Evolutionary conservation across 2,329 filamentous ascomycete genomes (phyloP).

Genomic region (Plectosphaerella plurivora): DNA sequence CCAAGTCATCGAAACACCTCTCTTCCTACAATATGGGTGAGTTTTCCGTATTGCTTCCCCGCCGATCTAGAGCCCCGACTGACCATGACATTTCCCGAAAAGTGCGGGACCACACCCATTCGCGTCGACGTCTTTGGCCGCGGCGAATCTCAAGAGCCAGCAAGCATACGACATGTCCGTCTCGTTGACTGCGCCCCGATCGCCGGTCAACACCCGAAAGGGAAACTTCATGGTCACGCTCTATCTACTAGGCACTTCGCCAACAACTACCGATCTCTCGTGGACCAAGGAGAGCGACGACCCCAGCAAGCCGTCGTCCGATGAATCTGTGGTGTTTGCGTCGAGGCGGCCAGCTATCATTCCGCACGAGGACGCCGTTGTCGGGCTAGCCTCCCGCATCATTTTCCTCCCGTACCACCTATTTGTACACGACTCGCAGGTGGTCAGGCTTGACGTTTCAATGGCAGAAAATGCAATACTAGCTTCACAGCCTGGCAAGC

Average conservation of each 20-base stretch:
- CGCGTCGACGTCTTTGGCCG: constrained; percentile 41
- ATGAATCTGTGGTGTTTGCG: constrained; percentile 46
- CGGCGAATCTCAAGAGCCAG: constrained; percentile 54
- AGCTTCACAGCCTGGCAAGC: constrained; percentile 20
- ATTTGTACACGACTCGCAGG: constrained; percentile 60
- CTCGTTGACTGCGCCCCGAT: constrained; percentile 71
- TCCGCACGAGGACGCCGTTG: constrained; percentile 70
- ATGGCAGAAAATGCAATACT: constrained; percentile 76
- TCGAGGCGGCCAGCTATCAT: constrained; percentile 74
- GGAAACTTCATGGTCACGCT: constrained; percentile 96
- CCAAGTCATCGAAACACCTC: constrained; percentile 44
- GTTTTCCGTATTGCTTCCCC: constrained; percentile 11
- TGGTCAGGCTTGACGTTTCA: constrained; percentile 56
- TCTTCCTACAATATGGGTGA: constrained; percentile 57
- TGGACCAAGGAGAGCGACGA: neutral
- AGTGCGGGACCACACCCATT: constrained; percentile 50
- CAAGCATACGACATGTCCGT: constrained; percentile 86
- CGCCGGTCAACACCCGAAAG: constrained; percentile 65
- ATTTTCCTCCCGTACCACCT: constrained; percentile 66
- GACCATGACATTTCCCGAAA: neutral
- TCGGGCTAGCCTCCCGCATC: constrained; percentile 57
- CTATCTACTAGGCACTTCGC: constrained; percentile 52
- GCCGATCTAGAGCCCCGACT: neutral
- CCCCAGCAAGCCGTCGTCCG: constrained; percentile 10
- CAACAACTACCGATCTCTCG: neutral